Evolutionary conservation across 345 rosid genomes (phyloP).

Genomic region (Geranium brycei): DNA sequence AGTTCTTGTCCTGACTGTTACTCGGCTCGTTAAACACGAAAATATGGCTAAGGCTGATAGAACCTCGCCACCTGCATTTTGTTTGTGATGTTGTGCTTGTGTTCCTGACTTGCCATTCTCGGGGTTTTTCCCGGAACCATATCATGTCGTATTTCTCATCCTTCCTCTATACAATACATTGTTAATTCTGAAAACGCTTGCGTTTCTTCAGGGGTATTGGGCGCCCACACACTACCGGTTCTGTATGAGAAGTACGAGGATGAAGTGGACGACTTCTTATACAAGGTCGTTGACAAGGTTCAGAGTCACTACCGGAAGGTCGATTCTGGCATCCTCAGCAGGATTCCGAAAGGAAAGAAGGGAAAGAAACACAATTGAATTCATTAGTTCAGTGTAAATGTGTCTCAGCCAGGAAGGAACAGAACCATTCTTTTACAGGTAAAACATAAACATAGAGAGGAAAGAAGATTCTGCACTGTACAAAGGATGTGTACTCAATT

Average conservation of each 20-base stretch:
- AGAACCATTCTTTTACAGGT: background rate
- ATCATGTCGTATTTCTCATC: too few species aligned
- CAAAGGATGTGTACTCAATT: background rate
- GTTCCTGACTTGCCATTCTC: too few species aligned
- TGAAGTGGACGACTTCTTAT: conserved; percentile 49
- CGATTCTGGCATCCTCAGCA: conserved; percentile 45
- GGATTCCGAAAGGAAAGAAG: conserved; percentile 49
- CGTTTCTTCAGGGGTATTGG: conserved; percentile 44
- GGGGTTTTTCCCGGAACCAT: too few species aligned
- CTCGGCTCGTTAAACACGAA: too few species aligned
- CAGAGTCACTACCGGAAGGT: conserved; percentile 46
- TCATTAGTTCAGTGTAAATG: background rate
- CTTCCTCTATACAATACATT: background rate
- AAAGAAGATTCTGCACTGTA: background rate
- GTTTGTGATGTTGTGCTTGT: too few species aligned
- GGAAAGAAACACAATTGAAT: conserved; percentile 55
- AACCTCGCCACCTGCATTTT: too few species aligned
- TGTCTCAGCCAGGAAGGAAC: too few species aligned
- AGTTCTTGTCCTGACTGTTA: too few species aligned
- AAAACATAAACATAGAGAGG: background rate
- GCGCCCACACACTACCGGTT: conserved; percentile 87
- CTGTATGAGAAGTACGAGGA: conserved; percentile 79
- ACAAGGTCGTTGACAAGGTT: conserved; percentile 41
- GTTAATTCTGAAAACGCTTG: background rate
- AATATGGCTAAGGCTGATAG: too few species aligned